Conservation (phyloP, 2,329 filamentous ascomycete genomes). For the Spiromastix sp. region DNA sequence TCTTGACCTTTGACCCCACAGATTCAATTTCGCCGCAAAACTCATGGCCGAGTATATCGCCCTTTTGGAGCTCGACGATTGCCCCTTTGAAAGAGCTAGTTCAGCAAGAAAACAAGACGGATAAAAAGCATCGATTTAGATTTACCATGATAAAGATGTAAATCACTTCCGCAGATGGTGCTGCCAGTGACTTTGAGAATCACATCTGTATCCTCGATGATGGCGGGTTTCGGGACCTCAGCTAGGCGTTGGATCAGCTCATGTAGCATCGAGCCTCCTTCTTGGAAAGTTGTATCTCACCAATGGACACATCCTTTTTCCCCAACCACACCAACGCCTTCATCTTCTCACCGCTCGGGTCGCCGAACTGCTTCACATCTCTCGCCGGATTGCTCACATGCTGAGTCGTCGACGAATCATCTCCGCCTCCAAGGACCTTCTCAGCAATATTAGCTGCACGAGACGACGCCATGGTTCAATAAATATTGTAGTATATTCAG, state of each 20-base stretch:
- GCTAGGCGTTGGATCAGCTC: slow-evolving; percentile 27
- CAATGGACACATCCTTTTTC: slow-evolving; percentile 65
- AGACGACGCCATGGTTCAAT: slow-evolving; percentile 42
- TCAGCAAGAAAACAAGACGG: not conserved
- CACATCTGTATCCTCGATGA: slow-evolving; percentile 64
- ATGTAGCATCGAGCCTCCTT: not conserved
- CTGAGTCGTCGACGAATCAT: slow-evolving; percentile 55
- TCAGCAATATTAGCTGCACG: slow-evolving; percentile 61
- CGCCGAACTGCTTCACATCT: slow-evolving; percentile 41
- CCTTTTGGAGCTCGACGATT: slow-evolving; percentile 50
- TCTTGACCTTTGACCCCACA: slow-evolving; percentile 45
- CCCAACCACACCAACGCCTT: slow-evolving; percentile 74
- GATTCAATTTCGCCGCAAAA: slow-evolving; percentile 43
- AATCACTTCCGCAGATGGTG: slow-evolving; percentile 51
- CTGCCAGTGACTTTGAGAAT: slow-evolving; percentile 66
- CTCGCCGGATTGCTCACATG: slow-evolving; percentile 57
- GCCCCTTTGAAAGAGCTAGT: slow-evolving; percentile 21
- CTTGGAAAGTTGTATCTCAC: slow-evolving; percentile 22
- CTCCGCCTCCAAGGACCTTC: slow-evolving; percentile 56
- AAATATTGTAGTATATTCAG: no score
- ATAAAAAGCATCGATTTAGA: not conserved
- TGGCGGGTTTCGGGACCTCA: slow-evolving; percentile 57
- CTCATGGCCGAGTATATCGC: slow-evolving; percentile 56
- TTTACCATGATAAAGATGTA: slow-evolving; percentile 40
- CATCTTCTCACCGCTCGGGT: slow-evolving; percentile 53